Evolutionary conservation across 1,284 basidiomycete species (phyloP), one percentile per base, ranked within the genome.

Genomic region (Sanguinoderma infundibulare): DNA sequence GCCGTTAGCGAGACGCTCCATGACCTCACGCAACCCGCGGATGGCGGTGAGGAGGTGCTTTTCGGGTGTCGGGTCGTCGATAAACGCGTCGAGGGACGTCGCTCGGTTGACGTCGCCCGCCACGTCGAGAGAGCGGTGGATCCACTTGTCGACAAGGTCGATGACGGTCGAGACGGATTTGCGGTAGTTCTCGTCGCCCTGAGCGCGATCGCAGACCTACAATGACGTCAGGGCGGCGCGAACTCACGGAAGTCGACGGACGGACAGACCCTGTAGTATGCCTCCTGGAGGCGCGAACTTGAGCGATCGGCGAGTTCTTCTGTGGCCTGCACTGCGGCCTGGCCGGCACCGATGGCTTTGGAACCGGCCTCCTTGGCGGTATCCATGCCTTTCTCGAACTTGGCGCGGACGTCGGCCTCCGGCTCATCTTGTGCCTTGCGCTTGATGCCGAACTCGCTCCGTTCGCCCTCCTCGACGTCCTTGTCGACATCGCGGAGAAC

Each of bases 361-460:
- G 81, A 83, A 8, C 89, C 89, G 0, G 75, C 78, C 6, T 76
- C 79, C 69, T 87, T 90, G 15, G 83, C 77, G 0, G 79, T 80
- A 38, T 89, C 89, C 84, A 90, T 87, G 0, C 84, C 79, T 64
- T 82, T 81, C 72, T 89, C 85, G 67, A 87, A 91, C 44, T 80
- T 78, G 10, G 78, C 79, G 67, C 81, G 81, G 6, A 70, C 63
- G 34, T 81, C 77, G 0, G 70, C 66, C 49, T 82, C 78, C 38
- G 78, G 72, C 47, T 81, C 75, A 62, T 84, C 80, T 59, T 82
- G 67, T 0, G 79, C 73, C 66, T 82, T 73, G 70, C 79, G 79
- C 67, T 83, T 82, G 40, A 83, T 75, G 0, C 89, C 87, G 1
- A 87, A 65, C 35, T 76, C 72, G 61, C 86, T 85, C 42, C 86